Conservation (phyloP, 768 basidiomycete genomes). For the Heimioporus sp. region DNA sequence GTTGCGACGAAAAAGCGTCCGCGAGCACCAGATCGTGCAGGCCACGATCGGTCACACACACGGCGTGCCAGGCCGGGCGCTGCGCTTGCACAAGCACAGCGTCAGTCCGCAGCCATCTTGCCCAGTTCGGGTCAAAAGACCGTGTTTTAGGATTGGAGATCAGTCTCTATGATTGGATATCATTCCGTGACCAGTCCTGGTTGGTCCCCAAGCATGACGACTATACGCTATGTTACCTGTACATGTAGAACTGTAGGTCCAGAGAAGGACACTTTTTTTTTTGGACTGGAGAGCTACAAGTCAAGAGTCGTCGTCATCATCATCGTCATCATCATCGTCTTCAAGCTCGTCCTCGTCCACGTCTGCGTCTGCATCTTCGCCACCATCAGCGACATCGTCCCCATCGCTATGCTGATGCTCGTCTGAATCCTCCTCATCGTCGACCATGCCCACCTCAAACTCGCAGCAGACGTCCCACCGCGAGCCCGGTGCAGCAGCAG, state of each 20-base stretch:
- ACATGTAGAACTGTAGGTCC: neutral
- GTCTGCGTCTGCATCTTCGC: slow-evolving; percentile 22
- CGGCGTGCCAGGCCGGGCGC: slow-evolving; percentile 73
- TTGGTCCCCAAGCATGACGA: neutral
- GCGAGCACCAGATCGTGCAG: slow-evolving; percentile 7
- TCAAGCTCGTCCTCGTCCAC: slow-evolving; percentile 34
- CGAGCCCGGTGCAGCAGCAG: slow-evolving; percentile 83
- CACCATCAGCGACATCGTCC: slow-evolving; percentile 38
- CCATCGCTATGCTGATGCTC: slow-evolving; percentile 1
- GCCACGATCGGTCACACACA: slow-evolving; percentile 12
- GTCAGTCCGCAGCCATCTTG: slow-evolving; percentile 70
- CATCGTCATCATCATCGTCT: slow-evolving; percentile 79
- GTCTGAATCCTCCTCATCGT: slow-evolving; percentile 42
- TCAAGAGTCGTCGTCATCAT: slow-evolving; percentile 43
- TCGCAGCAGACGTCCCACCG: slow-evolving; percentile 94
- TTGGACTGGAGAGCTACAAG: neutral
- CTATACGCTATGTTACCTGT: neutral
- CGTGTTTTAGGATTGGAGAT: slow-evolving; percentile 47
- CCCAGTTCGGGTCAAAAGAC: slow-evolving; percentile 72
- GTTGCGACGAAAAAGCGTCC: slow-evolving; percentile 2
- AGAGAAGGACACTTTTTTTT: neutral
- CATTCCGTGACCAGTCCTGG: neutral
- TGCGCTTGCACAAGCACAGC: slow-evolving; percentile 71
- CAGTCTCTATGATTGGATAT: too few relatives aligned
- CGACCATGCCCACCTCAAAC: slow-evolving; percentile 84